Evolutionary conservation across 2,329 filamentous ascomycete species (phyloP).

Genomic region (Scedosporium dehoogii): DNA sequence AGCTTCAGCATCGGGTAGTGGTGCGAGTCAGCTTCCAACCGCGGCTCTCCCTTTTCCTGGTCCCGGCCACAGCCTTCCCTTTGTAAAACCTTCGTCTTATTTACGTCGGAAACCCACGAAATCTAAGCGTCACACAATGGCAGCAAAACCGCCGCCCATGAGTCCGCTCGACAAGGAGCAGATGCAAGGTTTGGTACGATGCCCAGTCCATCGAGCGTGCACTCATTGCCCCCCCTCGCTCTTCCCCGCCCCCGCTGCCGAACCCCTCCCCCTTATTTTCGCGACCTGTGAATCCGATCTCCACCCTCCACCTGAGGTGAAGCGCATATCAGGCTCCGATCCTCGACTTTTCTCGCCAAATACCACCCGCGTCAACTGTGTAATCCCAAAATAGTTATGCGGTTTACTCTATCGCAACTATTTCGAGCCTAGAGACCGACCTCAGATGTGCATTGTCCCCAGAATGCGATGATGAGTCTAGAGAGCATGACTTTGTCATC

Average conservation of each 20-base stretch:
- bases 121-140: constrained; percentile 10
- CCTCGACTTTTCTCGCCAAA: not conserved
- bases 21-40: constrained; percentile 6
- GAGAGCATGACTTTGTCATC: not conserved
- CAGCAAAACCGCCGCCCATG: constrained; percentile 9
- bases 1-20: constrained; percentile 7
- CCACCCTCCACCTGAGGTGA: not conserved
- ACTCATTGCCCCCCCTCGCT: constrained; percentile 8
- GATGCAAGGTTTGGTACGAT: constrained; percentile 66
- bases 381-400: too few relatives aligned
- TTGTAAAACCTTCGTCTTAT: constrained; percentile 52
- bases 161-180: constrained; percentile 66
- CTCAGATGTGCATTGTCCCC: too few relatives aligned
- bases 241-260: constrained; percentile 5
- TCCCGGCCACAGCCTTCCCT: constrained; percentile 39
- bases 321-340: not conserved
- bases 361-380: not conserved
- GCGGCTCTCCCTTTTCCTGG: constrained; percentile 11
- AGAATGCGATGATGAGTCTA: too few relatives aligned
- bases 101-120: constrained; percentile 27
- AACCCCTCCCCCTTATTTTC: constrained; percentile 1
- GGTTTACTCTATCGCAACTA: too few relatives aligned
- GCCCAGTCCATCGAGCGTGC: not conserved
- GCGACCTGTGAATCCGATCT: not conserved
- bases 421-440: too few relatives aligned